These are phyloP conservation scores for Trypanosoma cruzi DNA, from an alignment of 208 protist genomes.

Conservation along the genomic window DNA sequence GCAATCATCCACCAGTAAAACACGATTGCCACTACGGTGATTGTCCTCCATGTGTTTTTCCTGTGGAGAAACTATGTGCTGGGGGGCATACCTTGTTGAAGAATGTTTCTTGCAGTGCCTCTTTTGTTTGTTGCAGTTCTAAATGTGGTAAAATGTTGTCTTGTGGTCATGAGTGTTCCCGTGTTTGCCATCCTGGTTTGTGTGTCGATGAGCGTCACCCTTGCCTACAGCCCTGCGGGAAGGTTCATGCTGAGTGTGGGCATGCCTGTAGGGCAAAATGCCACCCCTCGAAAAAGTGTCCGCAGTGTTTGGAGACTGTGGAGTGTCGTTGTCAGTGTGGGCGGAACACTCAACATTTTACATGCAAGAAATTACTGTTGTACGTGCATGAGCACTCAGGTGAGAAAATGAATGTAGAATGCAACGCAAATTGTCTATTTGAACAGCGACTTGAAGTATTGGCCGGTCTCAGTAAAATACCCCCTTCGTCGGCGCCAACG, in stretches of 20 bases:
- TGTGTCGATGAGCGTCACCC: conserved; percentile 43
- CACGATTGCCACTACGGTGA: conserved; percentile 82
- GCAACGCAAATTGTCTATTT: conserved; percentile 34
- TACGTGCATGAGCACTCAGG: conserved; percentile 29
- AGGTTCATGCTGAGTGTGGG: conserved; percentile 47
- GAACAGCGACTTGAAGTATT: conserved; percentile 36
- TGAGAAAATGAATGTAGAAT: conserved; percentile 26
- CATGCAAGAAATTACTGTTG: conserved; percentile 45
- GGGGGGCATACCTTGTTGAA: conserved; percentile 41
- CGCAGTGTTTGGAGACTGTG: conserved; percentile 40
- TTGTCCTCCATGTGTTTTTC: conserved; percentile 60
- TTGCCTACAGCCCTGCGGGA: conserved; percentile 44
- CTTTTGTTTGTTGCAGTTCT: conserved; percentile 39
- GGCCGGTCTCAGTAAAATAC: conserved; percentile 11
- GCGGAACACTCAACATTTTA: conserved; percentile 28
- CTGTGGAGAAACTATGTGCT: conserved; percentile 44
- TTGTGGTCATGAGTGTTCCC: conserved; percentile 67
- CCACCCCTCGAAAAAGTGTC: conserved; percentile 47
- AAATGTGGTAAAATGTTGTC: conserved; percentile 47
- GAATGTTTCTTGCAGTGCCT: conserved; percentile 37
- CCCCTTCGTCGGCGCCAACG: neutral
- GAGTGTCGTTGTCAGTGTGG: conserved; percentile 62
- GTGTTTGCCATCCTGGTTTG: conserved; percentile 56
- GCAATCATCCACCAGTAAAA: conserved; percentile 39
- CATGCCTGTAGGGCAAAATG: conserved; percentile 59